These are phyloP conservation scores for Annona cherimola DNA, from an alignment of 164 flowering plant species.

Conservation along the genomic window DNA sequence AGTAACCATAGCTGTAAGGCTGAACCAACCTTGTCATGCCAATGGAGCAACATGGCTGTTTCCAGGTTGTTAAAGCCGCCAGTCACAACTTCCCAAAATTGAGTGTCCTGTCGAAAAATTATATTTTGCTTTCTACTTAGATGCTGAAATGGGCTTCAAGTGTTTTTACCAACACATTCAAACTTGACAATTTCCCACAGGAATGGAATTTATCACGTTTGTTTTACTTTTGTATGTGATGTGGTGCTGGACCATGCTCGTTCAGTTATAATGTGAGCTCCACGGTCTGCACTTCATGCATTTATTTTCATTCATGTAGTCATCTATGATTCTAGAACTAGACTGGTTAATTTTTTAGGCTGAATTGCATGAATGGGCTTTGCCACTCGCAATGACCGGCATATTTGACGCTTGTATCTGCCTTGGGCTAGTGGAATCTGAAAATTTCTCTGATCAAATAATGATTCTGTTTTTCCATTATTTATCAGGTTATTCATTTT, in stretches of 20 bases:
- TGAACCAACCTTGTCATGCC: not conserved
- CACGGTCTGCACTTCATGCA: not conserved
- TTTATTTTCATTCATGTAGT: not conserved
- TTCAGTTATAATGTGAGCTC: not conserved
- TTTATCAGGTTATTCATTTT: constrained; percentile 74
- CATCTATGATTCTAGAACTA: not conserved
- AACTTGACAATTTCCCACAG: not conserved
- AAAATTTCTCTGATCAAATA: not conserved
- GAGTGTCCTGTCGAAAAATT: too few species aligned
- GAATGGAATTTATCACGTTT: not conserved
- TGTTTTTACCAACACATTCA: not conserved
- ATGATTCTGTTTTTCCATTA: constrained; percentile 4
- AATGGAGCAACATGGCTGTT: not conserved
- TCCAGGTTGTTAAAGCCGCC: too few species aligned
- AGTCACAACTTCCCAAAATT: too few species aligned
- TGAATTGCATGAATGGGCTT: not conserved
- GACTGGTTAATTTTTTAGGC: not conserved
- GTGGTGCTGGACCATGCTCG: not conserved
- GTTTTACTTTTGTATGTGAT: not conserved
- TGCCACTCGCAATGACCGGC: not conserved
- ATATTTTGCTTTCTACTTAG: too few species aligned
- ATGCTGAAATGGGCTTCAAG: too few species aligned
- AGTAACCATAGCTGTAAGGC: not conserved
- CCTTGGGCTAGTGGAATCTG: not conserved
- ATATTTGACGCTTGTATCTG: not conserved